phyloP scores from a whole-genome alignment of 306 rosid species.

The Vigna radiata region DNA sequence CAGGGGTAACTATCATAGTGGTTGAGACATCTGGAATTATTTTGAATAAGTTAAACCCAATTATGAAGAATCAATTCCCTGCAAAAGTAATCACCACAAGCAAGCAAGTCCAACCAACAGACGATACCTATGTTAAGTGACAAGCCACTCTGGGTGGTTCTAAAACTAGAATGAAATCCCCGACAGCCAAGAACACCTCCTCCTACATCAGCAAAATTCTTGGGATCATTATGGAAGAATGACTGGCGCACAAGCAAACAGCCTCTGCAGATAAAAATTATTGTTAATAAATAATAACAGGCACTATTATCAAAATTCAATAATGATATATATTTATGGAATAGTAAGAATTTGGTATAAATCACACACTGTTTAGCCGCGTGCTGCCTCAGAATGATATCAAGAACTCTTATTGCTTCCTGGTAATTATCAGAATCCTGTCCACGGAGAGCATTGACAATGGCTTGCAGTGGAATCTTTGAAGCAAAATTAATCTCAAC shows the following conservation, averaged over 20 bases:
- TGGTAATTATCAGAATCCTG: constrained; percentile 85
- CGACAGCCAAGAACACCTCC: constrained; percentile 94
- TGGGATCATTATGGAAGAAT: constrained; percentile 77
- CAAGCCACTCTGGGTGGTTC: constrained; percentile 87
- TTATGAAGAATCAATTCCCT: not conserved
- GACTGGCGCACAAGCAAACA: constrained; percentile 92
- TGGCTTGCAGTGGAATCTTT: constrained; percentile 81
- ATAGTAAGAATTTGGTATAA: not conserved
- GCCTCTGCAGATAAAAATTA: constrained; percentile 62
- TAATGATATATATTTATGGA: not conserved
- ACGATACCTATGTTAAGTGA: constrained; percentile 78
- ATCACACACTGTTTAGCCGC: constrained; percentile 87
- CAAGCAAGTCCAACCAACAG: not conserved
- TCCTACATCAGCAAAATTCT: constrained; percentile 70
- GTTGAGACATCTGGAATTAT: constrained; percentile 78
- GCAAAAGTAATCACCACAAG: too few relatives aligned
- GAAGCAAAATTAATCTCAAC: constrained; percentile 91
- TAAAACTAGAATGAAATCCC: constrained; percentile 94
- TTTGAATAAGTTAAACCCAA: not conserved
- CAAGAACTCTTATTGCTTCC: constrained; percentile 89
- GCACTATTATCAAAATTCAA: not conserved
- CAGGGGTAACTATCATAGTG: constrained; percentile 86
- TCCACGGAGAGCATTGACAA: constrained; percentile 78
- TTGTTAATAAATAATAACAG: not conserved
- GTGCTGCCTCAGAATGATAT: constrained; percentile 85